A percentile compares a stretch with the other conserved stretches of the same genome.
phyloP scores from a whole-genome alignment of 1,139 yeast genomes.

The Nakaseomyces delphensis region DNA sequence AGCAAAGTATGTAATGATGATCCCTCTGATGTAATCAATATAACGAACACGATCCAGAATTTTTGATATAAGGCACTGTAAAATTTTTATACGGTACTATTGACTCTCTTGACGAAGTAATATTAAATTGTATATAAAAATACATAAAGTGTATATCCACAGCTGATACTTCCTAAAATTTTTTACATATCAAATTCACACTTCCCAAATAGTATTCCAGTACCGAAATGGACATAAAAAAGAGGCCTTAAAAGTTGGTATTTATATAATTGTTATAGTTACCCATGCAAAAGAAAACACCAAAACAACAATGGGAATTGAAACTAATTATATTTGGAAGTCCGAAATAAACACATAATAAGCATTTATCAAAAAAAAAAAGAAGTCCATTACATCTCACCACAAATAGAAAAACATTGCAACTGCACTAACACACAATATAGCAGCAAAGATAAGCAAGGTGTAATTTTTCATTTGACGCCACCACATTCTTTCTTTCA shows the following conservation, averaged over 20 bases:
- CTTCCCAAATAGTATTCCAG: too few relatives aligned
- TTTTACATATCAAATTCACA: too few relatives aligned
- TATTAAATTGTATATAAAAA: too few relatives aligned
- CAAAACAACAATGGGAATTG: background rate
- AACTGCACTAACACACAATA: slow-evolving; percentile 19
- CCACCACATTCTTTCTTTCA: slow-evolving; percentile 64
- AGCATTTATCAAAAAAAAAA: background rate
- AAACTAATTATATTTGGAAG: too few relatives aligned
- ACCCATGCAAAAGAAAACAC: background rate
- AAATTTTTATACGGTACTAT: too few relatives aligned
- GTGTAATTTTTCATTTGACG: slow-evolving; percentile 32
- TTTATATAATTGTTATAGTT: background rate
- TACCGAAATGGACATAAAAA: too few relatives aligned
- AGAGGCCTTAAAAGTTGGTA: background rate
- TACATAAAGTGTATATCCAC: background rate
- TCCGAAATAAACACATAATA: background rate
- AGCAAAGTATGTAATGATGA: too few relatives aligned
- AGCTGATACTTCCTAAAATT: too few relatives aligned
- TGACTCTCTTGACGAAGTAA: too few relatives aligned
- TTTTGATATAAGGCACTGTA: too few relatives aligned
- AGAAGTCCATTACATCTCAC: slow-evolving; percentile 6
- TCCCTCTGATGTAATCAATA: too few relatives aligned
- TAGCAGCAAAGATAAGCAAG: slow-evolving; percentile 18
- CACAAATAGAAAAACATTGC: slow-evolving; percentile 19
- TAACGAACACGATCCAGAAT: too few relatives aligned